Base-by-base conservation (phyloP, 192 early-diverging fungal genomes). In the Lobosporangium transversale region DNA sequence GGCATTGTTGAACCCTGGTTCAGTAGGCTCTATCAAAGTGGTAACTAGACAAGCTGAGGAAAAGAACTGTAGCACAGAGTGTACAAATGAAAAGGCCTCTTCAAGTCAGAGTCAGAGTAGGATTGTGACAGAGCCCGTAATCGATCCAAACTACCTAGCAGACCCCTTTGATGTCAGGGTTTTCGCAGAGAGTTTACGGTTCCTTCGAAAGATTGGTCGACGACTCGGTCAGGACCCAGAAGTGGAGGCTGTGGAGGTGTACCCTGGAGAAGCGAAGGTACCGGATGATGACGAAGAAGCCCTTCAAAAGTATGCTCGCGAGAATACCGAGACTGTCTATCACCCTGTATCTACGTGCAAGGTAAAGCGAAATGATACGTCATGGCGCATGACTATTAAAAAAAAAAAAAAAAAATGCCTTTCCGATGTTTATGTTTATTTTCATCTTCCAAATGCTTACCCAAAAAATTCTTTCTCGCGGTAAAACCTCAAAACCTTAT, bases 41-140 rank as follows among this genome's bases (percentile, higher is more conserved):
- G 17, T 42, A 42, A 42, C 9, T 42, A 42, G 17, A 42, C 17
- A 17, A 17, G 9, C 40, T 12, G 17, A 42, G 9, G 40, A 12
- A 12, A 12, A 42, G 17, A 42, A 12, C 17, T 42, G 9, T 17
- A 42, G 40, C 17, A 42, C 17, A 17, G 10, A 12, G 40, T 42
- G 40, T 42, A 12, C 17, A 42, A 12, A 17, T 42, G 17, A 42
- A 42, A 42, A 42, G 17, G 9, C 17, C 10, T 42, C 40, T 42
- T 12, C 17, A n/a, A n/a, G n/a, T n/a, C n/a, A n/a, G n/a, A n/a
- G n/a, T n/a, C n/a, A n/a, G n/a, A n/a, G n/a, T n/a, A n/a, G n/a
- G n/a, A n/a, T n/a, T n/a, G n/a, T n/a, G n/a, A n/a, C n/a, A n/a
- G 64, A 76, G 37, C 59, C 73, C 0, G 12, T 67, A 47, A 76